phyloP scores from a whole-genome alignment of 2,329 filamentous ascomycete genomes.

The Hypoxylon sp. region DNA sequence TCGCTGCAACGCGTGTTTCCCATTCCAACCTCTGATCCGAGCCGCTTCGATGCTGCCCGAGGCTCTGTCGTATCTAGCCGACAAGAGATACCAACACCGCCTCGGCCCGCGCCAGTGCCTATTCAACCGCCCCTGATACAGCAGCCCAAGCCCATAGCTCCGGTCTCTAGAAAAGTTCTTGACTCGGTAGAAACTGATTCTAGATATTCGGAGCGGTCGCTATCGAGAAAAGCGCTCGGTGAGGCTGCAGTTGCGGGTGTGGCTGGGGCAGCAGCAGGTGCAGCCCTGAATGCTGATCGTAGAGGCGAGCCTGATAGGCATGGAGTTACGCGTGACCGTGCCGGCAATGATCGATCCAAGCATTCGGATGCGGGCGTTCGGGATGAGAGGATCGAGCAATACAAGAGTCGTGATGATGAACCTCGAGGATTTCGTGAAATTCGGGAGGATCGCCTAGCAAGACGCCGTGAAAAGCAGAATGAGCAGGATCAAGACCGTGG shows the following conservation, averaged over 20 bases:
- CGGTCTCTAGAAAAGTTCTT: conserved; percentile 75
- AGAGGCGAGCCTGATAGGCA: conserved; percentile 43
- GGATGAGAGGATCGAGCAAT: conserved; percentile 39
- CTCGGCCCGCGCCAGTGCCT: conserved; percentile 67
- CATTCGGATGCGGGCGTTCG: conserved; percentile 29
- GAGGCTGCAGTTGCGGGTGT: conserved; percentile 58
- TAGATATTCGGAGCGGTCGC: conserved; percentile 47
- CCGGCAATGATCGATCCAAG: conserved; percentile 46
- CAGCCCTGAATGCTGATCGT: conserved; percentile 53
- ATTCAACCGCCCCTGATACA: conserved; percentile 71
- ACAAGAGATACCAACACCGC: conserved; percentile 51
- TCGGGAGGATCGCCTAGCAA: conserved; percentile 13
- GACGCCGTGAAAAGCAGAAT: conserved; percentile 34
- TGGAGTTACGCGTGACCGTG: conserved; percentile 46
- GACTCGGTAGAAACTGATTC: conserved; percentile 56
- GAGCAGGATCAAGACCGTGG: conserved; percentile 33
- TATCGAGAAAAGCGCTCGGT: conserved; percentile 53
- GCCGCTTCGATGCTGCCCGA: conserved; percentile 66
- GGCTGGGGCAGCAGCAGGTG: conserved; percentile 60
- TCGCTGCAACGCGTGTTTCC: conserved; percentile 72
- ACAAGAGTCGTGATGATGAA: conserved; percentile 39
- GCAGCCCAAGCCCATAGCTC: conserved; percentile 81
- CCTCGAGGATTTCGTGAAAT: conserved; percentile 37
- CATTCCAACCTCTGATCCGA: conserved; percentile 71
- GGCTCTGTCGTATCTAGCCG: conserved; percentile 57